These are phyloP conservation scores for Vitis labrusca DNA, from an alignment of 164 flowering plant genomes.

Conservation along the genomic window DNA sequence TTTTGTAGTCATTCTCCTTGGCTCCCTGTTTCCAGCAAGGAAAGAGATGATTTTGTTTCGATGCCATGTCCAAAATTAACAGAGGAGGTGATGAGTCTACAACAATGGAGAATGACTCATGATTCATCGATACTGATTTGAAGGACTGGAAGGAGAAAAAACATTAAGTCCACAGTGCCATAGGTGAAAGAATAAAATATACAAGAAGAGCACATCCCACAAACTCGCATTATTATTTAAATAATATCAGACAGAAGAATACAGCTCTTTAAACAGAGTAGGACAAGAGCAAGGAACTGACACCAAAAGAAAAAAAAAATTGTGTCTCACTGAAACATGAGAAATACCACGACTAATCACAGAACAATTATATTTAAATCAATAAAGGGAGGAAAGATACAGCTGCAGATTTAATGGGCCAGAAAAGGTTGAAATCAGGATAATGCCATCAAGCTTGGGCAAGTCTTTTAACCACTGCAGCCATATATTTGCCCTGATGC, in stretches of 20 bases:
- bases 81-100: no score
- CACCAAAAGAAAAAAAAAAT: not conserved
- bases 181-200: not conserved
- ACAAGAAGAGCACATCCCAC: constrained; percentile 2
- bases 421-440: not conserved
- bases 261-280: constrained; percentile 9
- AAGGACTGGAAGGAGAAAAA: no score
- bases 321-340: not conserved
- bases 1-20: no score
- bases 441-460: constrained; percentile 11
- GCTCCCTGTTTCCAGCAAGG: no score
- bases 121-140: no score
- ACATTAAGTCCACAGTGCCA: no score
- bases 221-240: constrained; percentile 9
- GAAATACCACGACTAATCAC: constrained; percentile 12
- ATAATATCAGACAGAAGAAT: constrained; percentile 3
- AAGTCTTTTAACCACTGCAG: constrained; percentile 45
- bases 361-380: constrained; percentile 3
- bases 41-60: no score
- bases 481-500: constrained; percentile 59
- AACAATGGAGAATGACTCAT: no score
- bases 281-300: not conserved
- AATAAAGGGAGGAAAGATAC: not conserved
- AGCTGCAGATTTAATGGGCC: not conserved
- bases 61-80: no score